These are phyloP conservation scores for Mycena latifolia DNA, from an alignment of 768 basidiomycete species.

Conservation along the genomic window DNA sequence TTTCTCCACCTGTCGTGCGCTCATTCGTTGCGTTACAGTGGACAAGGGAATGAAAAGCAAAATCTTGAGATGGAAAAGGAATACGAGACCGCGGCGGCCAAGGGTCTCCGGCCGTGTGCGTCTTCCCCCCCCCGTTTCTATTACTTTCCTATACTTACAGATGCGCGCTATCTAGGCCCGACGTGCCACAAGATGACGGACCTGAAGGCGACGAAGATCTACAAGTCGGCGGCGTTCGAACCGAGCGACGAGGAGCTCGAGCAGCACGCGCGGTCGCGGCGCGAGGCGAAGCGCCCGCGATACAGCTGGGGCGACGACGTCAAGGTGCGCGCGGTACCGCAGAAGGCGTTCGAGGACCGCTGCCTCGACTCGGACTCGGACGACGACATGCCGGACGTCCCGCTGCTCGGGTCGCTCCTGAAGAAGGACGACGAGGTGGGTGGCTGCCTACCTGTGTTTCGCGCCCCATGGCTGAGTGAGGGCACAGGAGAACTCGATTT, in stretches of 20 bases:
- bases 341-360: slow-evolving; percentile 43
- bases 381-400: slow-evolving; percentile 62
- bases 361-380: slow-evolving; percentile 59
- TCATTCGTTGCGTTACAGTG: slow-evolving; percentile 48
- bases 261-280: slow-evolving; percentile 51
- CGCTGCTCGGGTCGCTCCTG: slow-evolving; percentile 50
- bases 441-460: neutral
- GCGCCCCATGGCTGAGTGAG: neutral
- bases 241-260: slow-evolving; percentile 71
- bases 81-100: slow-evolving; percentile 67
- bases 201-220: slow-evolving; percentile 62
- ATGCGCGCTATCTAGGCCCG: slow-evolving; percentile 60
- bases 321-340: slow-evolving; percentile 43
- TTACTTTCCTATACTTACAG: neutral
- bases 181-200: slow-evolving; percentile 78
- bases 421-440: slow-evolving; percentile 49
- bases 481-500: slow-evolving; percentile 21
- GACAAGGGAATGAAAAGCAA: slow-evolving; percentile 66
- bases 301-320: slow-evolving; percentile 36
- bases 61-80: slow-evolving; percentile 67
- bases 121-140: slow-evolving; percentile 5
- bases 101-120: slow-evolving; percentile 71
- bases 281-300: slow-evolving; percentile 41
- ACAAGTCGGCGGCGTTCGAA: slow-evolving; percentile 76
- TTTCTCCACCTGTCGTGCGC: neutral